These are phyloP conservation scores for Favolaschia claudopus DNA, from an alignment of 768 basidiomycete species.

Conservation along the genomic window DNA sequence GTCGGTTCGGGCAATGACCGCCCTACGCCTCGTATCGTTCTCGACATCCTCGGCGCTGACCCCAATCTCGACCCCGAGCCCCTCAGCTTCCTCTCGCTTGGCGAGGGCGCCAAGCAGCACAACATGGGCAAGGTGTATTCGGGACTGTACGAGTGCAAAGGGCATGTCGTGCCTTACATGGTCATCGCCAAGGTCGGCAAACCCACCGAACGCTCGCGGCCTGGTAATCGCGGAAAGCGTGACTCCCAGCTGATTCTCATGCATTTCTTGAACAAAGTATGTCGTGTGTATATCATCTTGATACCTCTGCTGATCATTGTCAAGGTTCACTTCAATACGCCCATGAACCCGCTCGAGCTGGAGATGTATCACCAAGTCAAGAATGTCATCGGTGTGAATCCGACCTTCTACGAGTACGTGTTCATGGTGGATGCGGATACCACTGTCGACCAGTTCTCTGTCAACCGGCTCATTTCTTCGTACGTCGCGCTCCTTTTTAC, in stretches of 20 bases:
- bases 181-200: constrained; percentile 95
- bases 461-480: constrained; percentile 94
- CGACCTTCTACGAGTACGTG: constrained; percentile 96
- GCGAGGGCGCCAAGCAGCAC: constrained; percentile 94
- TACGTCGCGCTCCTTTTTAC: constrained; percentile 50
- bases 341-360: constrained; percentile 96
- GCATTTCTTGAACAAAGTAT: constrained; percentile 96
- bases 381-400: constrained; percentile 99
- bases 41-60: constrained; percentile 95
- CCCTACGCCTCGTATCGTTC: constrained; percentile 93
- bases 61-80: constrained; percentile 94
- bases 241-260: constrained; percentile 96
- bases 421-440: constrained; percentile 97
- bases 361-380: constrained; percentile 99
- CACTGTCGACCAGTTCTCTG: constrained; percentile 84
- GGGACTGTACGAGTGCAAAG: constrained; percentile 90
- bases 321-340: constrained; percentile 94
- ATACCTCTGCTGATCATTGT: constrained; percentile 10
- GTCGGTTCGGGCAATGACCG: constrained; percentile 97
- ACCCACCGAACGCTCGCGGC: constrained; percentile 90
- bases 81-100: constrained; percentile 91
- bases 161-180: constrained; percentile 95
- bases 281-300: constrained; percentile 15
- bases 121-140: constrained; percentile 99
- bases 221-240: constrained; percentile 98